Percentiles rank a stretch among this genome's conserved stretches.
Evolutionary conservation across 495 filamentous ascomycete genomes (phyloP).

Genomic region (Clohesyomyces aquaticus): DNA sequence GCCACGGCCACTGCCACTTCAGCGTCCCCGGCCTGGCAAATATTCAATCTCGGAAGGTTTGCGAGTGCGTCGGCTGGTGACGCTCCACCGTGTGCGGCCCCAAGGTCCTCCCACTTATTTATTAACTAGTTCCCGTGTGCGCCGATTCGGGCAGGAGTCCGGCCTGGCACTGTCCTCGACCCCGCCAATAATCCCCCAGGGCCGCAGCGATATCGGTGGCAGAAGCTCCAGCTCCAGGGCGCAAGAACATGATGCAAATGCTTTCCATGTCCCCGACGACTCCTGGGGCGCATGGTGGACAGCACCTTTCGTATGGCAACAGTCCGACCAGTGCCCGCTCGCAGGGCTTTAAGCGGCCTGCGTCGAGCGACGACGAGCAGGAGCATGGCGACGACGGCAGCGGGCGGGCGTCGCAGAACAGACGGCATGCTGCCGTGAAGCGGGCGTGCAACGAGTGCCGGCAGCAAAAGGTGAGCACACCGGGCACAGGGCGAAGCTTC

Average conservation of each 20-base stretch:
- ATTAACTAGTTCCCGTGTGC: neutral
- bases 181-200: constrained; percentile 6
- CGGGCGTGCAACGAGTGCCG: constrained; percentile 89
- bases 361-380: constrained; percentile 36
- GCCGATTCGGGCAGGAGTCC: neutral
- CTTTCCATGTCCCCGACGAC: constrained; percentile 39
- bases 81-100: no score
- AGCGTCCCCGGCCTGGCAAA: neutral
- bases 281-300: constrained; percentile 27
- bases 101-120: no score
- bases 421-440: constrained; percentile 33
- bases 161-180: neutral
- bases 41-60: no score
- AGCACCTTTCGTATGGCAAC: constrained; percentile 31
- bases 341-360: constrained; percentile 34
- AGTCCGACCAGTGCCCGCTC: constrained; percentile 36
- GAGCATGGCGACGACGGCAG: constrained; percentile 27
- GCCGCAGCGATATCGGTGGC: constrained; percentile 29
- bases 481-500: neutral
- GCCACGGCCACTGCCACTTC: neutral
- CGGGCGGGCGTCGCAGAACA: constrained; percentile 3
- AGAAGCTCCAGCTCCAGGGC: neutral
- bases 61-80: no score
- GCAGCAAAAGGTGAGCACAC: constrained; percentile 76
- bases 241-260: constrained; percentile 22